phyloP scores from a whole-genome alignment of 495 filamentous ascomycete species.

The Talaromyces wortmannii region DNA sequence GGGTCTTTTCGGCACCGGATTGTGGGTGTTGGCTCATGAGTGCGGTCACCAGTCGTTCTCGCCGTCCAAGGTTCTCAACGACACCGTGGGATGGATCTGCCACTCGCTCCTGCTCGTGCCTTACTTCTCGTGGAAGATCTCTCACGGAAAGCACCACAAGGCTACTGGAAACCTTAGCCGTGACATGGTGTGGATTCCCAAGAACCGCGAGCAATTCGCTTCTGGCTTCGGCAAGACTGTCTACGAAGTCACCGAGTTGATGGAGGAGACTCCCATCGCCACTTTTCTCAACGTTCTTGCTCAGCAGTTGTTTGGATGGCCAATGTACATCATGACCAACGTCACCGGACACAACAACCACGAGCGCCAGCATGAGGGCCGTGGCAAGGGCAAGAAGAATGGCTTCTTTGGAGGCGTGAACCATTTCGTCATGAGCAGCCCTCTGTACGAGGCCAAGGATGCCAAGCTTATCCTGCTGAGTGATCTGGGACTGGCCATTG shows the following conservation, averaged over 20 bases:
- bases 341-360: slow-evolving; percentile 94
- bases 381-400: slow-evolving; percentile 84
- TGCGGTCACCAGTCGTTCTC: slow-evolving; percentile 79
- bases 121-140: slow-evolving; percentile 92
- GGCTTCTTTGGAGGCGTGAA: slow-evolving; percentile 77
- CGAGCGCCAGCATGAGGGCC: slow-evolving; percentile 75
- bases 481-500: slow-evolving; percentile 69
- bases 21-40: slow-evolving; percentile 71
- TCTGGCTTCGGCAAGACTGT: slow-evolving; percentile 58
- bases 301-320: slow-evolving; percentile 91
- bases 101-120: slow-evolving; percentile 79
- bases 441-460: slow-evolving; percentile 88
- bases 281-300: slow-evolving; percentile 64
- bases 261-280: slow-evolving; percentile 88
- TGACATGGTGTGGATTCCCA: slow-evolving; percentile 96
- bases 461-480: slow-evolving; percentile 74
- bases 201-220: slow-evolving; percentile 71
- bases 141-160: slow-evolving; percentile 92
- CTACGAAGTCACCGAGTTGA: slow-evolving; percentile 78
- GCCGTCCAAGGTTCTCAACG: slow-evolving; percentile 70
- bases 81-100: slow-evolving; percentile 77
- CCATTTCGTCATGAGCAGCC: slow-evolving; percentile 85
- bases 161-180: slow-evolving; percentile 91
- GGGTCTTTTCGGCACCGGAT: slow-evolving; percentile 57
- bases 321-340: slow-evolving; percentile 73